phyloP scores from a whole-genome alignment of 2,329 filamentous ascomycete species.

The Daldinia sp. region DNA sequence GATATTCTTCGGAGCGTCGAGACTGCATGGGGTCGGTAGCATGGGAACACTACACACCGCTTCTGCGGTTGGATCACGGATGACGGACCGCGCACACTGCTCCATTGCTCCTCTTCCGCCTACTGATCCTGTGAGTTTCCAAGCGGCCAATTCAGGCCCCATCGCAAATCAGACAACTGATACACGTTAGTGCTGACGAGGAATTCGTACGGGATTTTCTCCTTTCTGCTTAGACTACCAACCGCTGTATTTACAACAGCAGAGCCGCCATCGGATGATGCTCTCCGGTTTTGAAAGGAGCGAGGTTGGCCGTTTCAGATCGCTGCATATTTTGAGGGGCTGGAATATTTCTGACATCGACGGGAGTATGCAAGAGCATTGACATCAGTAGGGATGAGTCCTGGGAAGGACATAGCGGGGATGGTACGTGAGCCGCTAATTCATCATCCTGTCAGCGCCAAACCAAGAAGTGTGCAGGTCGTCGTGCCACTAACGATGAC shows the following conservation, averaged over 20 bases:
- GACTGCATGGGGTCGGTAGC: constrained; percentile 15
- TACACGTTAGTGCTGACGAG: constrained; percentile 31
- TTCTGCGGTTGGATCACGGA: constrained; percentile 25
- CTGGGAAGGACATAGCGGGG: background rate
- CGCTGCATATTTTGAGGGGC: background rate
- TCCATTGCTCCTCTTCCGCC: constrained; percentile 7
- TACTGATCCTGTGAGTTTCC: constrained; percentile 15
- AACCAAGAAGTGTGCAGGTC: constrained; percentile 2
- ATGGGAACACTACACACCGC: constrained; percentile 33
- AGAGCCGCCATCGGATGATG: constrained; percentile 14
- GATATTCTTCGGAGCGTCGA: background rate
- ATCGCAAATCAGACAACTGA: constrained; percentile 17
- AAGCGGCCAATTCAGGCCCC: constrained; percentile 15
- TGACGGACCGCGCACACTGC: constrained; percentile 8
- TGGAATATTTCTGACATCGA: background rate
- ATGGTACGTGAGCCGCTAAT: background rate
- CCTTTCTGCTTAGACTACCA: constrained; percentile 1
- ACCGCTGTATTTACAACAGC: background rate
- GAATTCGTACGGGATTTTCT: constrained; percentile 9
- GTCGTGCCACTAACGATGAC: background rate
- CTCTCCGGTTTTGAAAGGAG: background rate
- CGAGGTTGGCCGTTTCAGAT: background rate
- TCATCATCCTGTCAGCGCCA: background rate
- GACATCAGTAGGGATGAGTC: background rate
- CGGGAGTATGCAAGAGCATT: background rate